Conservation (phyloP, 805 yeast species). For the Gaillardinia entomophila region DNA sequence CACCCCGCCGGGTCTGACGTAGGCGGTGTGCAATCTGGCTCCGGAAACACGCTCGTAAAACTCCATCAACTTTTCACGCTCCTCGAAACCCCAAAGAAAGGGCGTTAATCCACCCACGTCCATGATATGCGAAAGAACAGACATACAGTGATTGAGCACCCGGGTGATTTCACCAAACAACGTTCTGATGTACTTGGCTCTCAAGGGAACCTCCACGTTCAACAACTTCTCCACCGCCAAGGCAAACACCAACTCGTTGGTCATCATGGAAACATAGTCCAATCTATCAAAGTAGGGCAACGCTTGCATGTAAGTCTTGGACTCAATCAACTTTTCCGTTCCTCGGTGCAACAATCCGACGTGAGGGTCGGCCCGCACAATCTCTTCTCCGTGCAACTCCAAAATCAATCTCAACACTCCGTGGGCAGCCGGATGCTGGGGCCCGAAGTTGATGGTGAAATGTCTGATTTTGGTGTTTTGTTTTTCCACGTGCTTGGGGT, state of each 20-base stretch:
- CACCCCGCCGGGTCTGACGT: constrained; percentile 90
- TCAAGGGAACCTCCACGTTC: constrained; percentile 77
- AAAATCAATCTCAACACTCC: constrained; percentile 83
- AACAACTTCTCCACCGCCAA: constrained; percentile 80
- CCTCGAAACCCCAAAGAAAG: constrained; percentile 91
- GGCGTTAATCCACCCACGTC: constrained; percentile 94
- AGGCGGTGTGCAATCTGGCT: constrained; percentile 84
- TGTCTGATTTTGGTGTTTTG: constrained; percentile 64
- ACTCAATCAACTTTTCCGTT: constrained; percentile 81
- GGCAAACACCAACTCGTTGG: constrained; percentile 80
- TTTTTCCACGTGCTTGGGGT: constrained; percentile 35
- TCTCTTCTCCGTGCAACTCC: constrained; percentile 86
- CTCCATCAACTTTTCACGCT: constrained; percentile 89
- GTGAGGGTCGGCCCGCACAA: constrained; percentile 83
- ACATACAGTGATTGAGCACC: constrained; percentile 78
- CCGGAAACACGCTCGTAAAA: constrained; percentile 88
- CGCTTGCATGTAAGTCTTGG: constrained; percentile 83
- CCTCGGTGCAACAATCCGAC: constrained; percentile 86
- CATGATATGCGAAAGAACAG: constrained; percentile 83
- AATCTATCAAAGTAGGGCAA: constrained; percentile 83
- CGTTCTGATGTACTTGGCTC: constrained; percentile 82
- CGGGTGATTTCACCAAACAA: constrained; percentile 85
- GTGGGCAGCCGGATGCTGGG: constrained; percentile 94
- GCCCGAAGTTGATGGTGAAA: constrained; percentile 86
- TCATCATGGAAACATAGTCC: constrained; percentile 85